phyloP scores from a whole-genome alignment of 2,329 filamentous ascomycete species.

The Arachnomyces sp. region DNA sequence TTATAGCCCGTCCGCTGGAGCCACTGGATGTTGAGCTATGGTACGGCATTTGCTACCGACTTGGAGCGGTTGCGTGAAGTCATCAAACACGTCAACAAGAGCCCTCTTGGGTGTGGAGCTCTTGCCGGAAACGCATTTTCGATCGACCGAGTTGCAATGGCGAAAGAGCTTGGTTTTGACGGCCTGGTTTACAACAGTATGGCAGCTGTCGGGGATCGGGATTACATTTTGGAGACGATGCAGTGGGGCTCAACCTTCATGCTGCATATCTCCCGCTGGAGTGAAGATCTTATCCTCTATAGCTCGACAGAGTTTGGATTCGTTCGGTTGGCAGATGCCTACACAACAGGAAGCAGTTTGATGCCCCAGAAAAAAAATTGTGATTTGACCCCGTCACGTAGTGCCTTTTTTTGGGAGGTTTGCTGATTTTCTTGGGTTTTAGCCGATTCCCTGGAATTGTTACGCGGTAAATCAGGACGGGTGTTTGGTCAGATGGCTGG shows the following conservation, averaged over 20 bases:
- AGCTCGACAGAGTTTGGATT: conserved; percentile 69
- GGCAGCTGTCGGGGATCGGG: conserved; percentile 66
- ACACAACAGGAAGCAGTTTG: conserved; percentile 66
- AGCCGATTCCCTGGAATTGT: conserved; percentile 60
- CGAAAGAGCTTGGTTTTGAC: conserved; percentile 72
- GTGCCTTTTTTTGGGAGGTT: background rate
- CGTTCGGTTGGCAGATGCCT: conserved; percentile 68
- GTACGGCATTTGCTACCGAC: conserved; percentile 62
- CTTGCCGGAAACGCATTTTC: conserved; percentile 75
- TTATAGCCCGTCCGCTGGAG: conserved; percentile 65
- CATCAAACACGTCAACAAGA: conserved; percentile 63
- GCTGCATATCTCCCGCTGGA: conserved; percentile 71
- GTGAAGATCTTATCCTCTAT: conserved; percentile 82
- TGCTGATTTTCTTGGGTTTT: too few species aligned
- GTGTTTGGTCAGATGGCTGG: conserved; percentile 77
- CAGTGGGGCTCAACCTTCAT: conserved; percentile 73
- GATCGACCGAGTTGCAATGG: conserved; percentile 72
- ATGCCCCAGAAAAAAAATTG: conserved; percentile 82
- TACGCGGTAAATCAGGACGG: conserved; percentile 69
- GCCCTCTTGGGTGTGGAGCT: conserved; percentile 66
- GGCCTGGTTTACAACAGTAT: conserved; percentile 70
- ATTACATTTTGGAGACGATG: conserved; percentile 76
- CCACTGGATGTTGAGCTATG: conserved; percentile 74
- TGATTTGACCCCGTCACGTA: conserved; percentile 11
- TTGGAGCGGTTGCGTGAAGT: conserved; percentile 70